Evolutionary conservation across 768 basidiomycete genomes (phyloP), one percentile per base, ranked within the genome.

Genomic region (Lyophyllum semitale): DNA sequence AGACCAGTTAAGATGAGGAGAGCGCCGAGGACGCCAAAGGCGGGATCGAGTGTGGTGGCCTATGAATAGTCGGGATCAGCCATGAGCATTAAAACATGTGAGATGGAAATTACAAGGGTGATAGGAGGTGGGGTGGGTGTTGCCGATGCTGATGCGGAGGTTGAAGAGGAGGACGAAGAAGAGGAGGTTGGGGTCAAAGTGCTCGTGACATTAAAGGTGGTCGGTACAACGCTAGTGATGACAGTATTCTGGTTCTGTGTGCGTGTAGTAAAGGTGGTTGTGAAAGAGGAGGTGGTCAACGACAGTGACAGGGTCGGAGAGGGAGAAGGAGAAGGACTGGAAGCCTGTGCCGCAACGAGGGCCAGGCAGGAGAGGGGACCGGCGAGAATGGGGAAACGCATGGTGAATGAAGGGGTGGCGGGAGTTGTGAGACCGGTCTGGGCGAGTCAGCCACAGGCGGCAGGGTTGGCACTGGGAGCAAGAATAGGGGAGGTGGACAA

Each of bases 1-100:
- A 95, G 76, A 44, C 95, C 95, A 8, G 91, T 93, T 46, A 97
- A 65, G 61, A 97, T 93, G 67, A 98, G 84, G 57, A 97, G 71
- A 4, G 84, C 90, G 44, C 95, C 95, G 15, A 95, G 80, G 27
- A 95, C 91, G 48, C 87, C 94, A 71, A 95, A 98, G 15, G 87
- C 94, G 25, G 92, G 91, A 65, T 93, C 91, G 33, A 96, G 74
- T 66, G 74, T 81, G 18, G 94, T 93, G 20, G 77, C 82, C 77
- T 78, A 54, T 22, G 37, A 51, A 32, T 27, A 20, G 29, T 9
- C 27, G 17, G 25, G n/a, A 33, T 13, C 79, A 76, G 58, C 61
- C 66, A 57, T 65, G 73, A 61, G 72, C 71, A 55, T 59, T 61
- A 2, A 50, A 32, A 11, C 22, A 35, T 23, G 37, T 25, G 20